These are phyloP conservation scores for Lachancea quebecensis DNA, from an alignment of 805 yeast genomes.

Conservation along the genomic window DNA sequence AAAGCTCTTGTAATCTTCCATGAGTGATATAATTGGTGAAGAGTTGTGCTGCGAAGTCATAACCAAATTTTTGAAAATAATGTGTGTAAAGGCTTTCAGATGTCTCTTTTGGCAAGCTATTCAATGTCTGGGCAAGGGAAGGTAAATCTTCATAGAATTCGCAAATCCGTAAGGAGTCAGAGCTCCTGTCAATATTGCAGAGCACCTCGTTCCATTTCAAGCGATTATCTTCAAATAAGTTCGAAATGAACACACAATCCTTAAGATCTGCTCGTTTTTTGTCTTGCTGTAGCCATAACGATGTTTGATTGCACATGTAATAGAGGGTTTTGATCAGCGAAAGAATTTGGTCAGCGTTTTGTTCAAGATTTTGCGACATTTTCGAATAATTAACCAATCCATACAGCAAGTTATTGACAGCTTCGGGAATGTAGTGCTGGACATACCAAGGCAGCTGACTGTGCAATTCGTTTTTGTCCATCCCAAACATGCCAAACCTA, in stretches of 20 bases:
- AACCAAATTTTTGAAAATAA: constrained; percentile 57
- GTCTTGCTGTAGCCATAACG: constrained; percentile 29
- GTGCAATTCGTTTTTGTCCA: constrained; percentile 27
- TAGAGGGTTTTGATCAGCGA: constrained; percentile 39
- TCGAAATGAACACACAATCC: constrained; percentile 28
- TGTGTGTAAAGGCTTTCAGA: constrained; percentile 42
- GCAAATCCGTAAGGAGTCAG: constrained; percentile 53
- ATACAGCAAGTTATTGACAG: constrained; percentile 37
- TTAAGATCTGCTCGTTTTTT: constrained; percentile 13
- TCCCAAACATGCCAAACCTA: constrained; percentile 31
- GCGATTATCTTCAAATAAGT: constrained; percentile 24
- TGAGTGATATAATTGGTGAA: constrained; percentile 51
- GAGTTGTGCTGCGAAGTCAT: constrained; percentile 58
- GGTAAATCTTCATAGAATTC: constrained; percentile 61
- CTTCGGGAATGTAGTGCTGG: constrained; percentile 34
- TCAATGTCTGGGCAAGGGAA: constrained; percentile 46
- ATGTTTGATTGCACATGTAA: constrained; percentile 32
- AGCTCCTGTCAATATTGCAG: constrained; percentile 41
- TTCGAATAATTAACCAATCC: constrained; percentile 24
- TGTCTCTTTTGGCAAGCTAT: constrained; percentile 36
- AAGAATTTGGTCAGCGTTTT: constrained; percentile 20
- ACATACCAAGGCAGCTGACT: constrained; percentile 42
- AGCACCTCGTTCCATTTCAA: constrained; percentile 54
- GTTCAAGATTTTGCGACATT: constrained; percentile 4
- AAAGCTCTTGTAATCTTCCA: constrained; percentile 45